These are phyloP conservation scores for Leptographium wingfieldii DNA, from an alignment of 2,329 filamentous ascomycete genomes.

Conservation along the genomic window DNA sequence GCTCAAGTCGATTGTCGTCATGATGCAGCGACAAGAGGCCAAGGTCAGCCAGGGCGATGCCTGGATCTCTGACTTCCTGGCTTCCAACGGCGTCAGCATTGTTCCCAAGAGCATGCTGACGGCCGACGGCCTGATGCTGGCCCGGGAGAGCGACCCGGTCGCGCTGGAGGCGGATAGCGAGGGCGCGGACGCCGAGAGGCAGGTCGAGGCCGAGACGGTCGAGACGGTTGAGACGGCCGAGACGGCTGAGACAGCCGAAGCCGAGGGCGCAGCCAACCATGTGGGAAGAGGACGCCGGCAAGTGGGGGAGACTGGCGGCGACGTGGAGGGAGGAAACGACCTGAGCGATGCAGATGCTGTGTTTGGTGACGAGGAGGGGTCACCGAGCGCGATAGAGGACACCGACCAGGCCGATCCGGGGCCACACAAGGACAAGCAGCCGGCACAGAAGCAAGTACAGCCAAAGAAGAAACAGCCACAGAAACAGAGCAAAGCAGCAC, in stretches of 20 bases:
- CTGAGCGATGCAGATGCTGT: not conserved
- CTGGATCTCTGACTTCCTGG: slow-evolving; percentile 16
- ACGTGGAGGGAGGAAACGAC: not conserved
- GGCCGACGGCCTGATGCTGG: not conserved
- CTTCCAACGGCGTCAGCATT: slow-evolving; percentile 26
- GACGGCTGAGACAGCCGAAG: not conserved
- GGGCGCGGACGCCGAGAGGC: slow-evolving; percentile 32
- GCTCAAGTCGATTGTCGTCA: slow-evolving; percentile 85
- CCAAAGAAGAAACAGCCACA: slow-evolving; percentile 1
- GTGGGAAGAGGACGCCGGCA: slow-evolving; percentile 10
- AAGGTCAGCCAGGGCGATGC: not conserved
- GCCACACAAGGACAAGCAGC: not conserved
- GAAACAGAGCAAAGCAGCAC: not conserved
- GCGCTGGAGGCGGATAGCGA: slow-evolving; percentile 41
- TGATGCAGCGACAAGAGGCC: slow-evolving; percentile 89
- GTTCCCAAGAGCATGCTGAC: not conserved
- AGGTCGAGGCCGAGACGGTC: slow-evolving; percentile 9
- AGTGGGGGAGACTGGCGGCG: slow-evolving; percentile 16
- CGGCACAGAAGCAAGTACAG: not conserved
- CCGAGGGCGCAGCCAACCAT: slow-evolving; percentile 15
- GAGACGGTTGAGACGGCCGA: not conserved
- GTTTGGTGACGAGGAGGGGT: not conserved
- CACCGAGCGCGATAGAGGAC: not conserved
- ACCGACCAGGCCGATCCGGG: not conserved
- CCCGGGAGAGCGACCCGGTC: slow-evolving; percentile 30